A percentile compares a stretch with the other conserved stretches of the same genome.
Conservation (phyloP, 2,329 filamentous ascomycete genomes). For the Sarocladium oryzae region DNA sequence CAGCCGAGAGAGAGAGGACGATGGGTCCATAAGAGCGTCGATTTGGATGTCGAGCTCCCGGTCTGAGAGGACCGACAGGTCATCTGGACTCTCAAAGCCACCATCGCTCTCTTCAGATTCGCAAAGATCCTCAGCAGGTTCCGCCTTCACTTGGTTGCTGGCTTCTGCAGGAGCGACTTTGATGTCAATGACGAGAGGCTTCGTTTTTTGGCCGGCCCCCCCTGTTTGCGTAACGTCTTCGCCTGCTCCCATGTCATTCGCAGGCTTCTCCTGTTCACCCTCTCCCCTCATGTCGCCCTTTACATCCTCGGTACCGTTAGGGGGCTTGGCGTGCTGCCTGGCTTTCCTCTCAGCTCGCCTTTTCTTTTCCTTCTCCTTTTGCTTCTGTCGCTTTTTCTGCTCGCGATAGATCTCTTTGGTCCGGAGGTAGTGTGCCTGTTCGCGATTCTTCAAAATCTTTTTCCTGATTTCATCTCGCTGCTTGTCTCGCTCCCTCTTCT, state of each 20-base stretch:
- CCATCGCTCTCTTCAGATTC: constrained; percentile 20
- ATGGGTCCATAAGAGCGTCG: constrained; percentile 11
- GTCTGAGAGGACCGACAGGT: constrained; percentile 33
- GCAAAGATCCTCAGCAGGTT: not conserved
- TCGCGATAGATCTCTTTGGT: constrained; percentile 30
- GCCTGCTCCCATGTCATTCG: not conserved
- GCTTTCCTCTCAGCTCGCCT: constrained; percentile 52
- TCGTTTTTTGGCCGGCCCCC: constrained; percentile 14
- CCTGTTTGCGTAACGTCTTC: constrained; percentile 18
- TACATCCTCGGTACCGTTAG: no score
- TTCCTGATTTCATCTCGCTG: constrained; percentile 27
- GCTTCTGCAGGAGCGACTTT: not conserved
- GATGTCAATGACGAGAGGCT: constrained; percentile 4
- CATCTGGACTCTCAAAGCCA: constrained; percentile 22
- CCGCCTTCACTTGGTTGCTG: not conserved
- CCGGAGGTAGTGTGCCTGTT: constrained; percentile 28
- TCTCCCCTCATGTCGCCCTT: constrained; percentile 19
- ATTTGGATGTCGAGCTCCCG: constrained; percentile 30
- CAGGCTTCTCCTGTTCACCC: constrained; percentile 6
- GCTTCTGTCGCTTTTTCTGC: constrained; percentile 36
- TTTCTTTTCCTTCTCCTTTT: constrained; percentile 77
- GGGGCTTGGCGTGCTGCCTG: constrained; percentile 10
- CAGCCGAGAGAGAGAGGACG: not conserved
- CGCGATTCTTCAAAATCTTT: constrained; percentile 36
- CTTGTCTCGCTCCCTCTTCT: constrained; percentile 35